Conservation (phyloP, 768 basidiomycete species). For the Cystofilobasidium macerans region DNA sequence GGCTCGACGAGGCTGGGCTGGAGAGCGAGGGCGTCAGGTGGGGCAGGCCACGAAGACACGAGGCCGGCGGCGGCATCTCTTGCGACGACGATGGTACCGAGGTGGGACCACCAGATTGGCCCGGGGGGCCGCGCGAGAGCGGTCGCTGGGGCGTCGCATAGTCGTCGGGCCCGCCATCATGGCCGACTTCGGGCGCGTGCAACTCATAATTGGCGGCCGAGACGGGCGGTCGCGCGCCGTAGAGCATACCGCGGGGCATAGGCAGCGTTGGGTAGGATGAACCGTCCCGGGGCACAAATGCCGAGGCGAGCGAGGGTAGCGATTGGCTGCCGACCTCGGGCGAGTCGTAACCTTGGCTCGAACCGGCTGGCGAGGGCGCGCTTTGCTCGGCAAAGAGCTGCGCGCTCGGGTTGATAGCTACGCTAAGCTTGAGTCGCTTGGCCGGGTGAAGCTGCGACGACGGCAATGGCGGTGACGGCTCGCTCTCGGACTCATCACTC, state of each 20-base stretch:
- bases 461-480: neutral
- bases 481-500: neutral
- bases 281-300: neutral
- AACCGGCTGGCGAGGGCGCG: neutral
- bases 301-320: neutral
- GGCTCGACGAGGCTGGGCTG: conserved; percentile 23
- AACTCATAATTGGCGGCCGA: neutral
- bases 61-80: neutral
- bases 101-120: neutral
- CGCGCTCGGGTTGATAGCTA: neutral
- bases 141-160: conserved; percentile 24
- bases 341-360: neutral
- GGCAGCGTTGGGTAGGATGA: neutral
- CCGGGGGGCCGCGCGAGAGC: conserved; percentile 22
- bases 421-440: neutral
- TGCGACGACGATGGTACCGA: too few relatives aligned
- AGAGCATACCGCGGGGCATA: neutral
- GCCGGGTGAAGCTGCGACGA: neutral
- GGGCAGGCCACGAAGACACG: conserved; percentile 7
- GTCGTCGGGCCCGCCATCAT: conserved; percentile 9
- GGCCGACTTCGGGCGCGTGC: neutral
- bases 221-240: neutral
- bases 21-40: conserved; percentile 26
- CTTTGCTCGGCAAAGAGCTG: neutral
- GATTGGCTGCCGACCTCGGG: neutral